Base-by-base conservation (phyloP, 2,329 filamentous ascomycete species). In the Paecilomyces formosus region DNA sequence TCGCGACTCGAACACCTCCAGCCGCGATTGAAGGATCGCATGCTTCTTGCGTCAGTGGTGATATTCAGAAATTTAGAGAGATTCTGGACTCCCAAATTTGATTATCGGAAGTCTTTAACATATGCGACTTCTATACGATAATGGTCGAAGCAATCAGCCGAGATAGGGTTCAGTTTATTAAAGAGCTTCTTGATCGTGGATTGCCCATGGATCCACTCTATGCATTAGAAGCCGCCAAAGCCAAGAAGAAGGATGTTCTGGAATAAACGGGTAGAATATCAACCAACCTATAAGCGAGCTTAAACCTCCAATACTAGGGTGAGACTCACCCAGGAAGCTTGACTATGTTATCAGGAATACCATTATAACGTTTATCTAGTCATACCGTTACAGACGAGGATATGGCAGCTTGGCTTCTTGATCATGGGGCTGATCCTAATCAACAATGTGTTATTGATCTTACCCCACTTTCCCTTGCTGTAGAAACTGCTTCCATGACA, bases 341-440 rank as follows among this genome's bases (percentile, higher is more conserved):
- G 53, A 50, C 28, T 33, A 55, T 59, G 15, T 18, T 8, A n/a
- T n/a, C 13, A 45, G 35, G 35, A 15, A 11, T n/a, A 52, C 54
- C 30, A 30, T 55, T 56, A 53, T 50, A 57, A 52, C 39, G 24
- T 59, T 56, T 18, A 55, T 53, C 49, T 49, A 69, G 62, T 7
- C 58, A 63, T 59, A 60, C 61, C 7, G 30, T 66, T 52, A 24
- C 31, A 53, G 62, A 69, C 56, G 53, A 64, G 53, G 64, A 68
- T 22, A 68, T 69, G 56, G 54, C 50, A 49, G 26, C 54, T 57
- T 69, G 61, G 67, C 63, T 70, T 13, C 65, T 70, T 55, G 59
- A 70, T 54, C 61, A 67, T 57, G 61, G 63, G 56, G 67, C 68
- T 13, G 61, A 69, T 59, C 65, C 64, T 0, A 69, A 71, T 60